Evolutionary conservation across 2,329 filamentous ascomycete species (phyloP).

Genomic region (Rhynchosporium agropyri): DNA sequence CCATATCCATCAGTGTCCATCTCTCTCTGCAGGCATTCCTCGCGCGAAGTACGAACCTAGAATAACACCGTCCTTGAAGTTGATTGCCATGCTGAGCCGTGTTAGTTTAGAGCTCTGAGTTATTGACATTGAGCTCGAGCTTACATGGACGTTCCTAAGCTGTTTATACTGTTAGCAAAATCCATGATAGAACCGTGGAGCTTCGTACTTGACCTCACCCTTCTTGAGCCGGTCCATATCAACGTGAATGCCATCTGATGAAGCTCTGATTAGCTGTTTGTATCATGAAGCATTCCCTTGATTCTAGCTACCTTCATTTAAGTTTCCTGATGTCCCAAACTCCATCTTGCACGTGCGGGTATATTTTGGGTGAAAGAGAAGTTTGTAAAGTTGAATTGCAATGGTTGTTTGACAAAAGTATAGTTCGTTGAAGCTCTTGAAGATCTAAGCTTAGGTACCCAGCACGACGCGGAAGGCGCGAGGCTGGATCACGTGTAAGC

Average conservation of each 20-base stretch:
- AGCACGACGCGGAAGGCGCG: slow-evolving; percentile 28
- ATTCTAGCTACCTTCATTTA: slow-evolving; percentile 60
- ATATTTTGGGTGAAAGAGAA: slow-evolving; percentile 14
- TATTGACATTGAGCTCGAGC: slow-evolving; percentile 41
- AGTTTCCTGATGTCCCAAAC: slow-evolving; percentile 62
- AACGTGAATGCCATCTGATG: slow-evolving; percentile 93
- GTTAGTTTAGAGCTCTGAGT: slow-evolving; percentile 33
- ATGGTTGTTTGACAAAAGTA: slow-evolving; percentile 17
- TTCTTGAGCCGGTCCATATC: slow-evolving; percentile 99
- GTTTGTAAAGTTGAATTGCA: slow-evolving; percentile 10
- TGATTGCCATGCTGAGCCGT: slow-evolving; percentile 85
- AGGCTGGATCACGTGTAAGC: slow-evolving; percentile 20
- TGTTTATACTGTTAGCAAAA: slow-evolving; percentile 45
- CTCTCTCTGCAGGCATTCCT: background rate
- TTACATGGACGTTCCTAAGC: slow-evolving; percentile 96
- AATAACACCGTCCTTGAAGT: slow-evolving; percentile 98
- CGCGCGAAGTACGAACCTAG: slow-evolving; percentile 59
- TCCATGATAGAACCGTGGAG: background rate
- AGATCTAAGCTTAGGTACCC: slow-evolving; percentile 24
- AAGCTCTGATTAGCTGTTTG: slow-evolving; percentile 38
- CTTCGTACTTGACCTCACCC: slow-evolving; percentile 93
- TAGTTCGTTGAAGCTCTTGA: slow-evolving; percentile 29
- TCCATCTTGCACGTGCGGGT: slow-evolving; percentile 53
- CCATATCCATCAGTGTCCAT: slow-evolving; percentile 25
- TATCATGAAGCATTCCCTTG: slow-evolving; percentile 24